Evolutionary conservation across 768 basidiomycete species (phyloP).

Genomic region (Boletus bicolor): DNA sequence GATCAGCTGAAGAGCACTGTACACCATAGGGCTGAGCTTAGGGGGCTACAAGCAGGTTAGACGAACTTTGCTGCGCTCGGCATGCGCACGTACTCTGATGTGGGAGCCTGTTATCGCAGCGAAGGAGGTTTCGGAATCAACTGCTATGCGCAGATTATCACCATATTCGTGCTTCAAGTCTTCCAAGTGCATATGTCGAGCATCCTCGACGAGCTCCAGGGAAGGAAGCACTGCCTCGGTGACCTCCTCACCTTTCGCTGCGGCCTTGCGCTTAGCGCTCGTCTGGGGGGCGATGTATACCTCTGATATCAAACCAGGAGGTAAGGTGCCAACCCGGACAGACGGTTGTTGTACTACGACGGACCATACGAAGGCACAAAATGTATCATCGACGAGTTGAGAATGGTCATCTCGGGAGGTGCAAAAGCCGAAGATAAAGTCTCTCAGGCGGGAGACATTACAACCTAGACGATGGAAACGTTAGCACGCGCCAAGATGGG

Average conservation of each 20-base stretch:
- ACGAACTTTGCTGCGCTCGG: neutral
- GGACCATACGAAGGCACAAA: constrained; percentile 80
- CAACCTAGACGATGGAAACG: constrained; percentile 51
- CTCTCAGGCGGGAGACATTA: constrained; percentile 63
- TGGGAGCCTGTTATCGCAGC: constrained; percentile 83
- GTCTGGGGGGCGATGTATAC: constrained; percentile 78
- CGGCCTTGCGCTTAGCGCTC: constrained; percentile 63
- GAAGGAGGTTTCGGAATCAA: constrained; percentile 71
- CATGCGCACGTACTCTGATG: constrained; percentile 55
- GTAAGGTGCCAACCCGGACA: constrained; percentile 70
- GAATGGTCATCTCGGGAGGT: constrained; percentile 32
- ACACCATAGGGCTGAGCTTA: constrained; percentile 82
- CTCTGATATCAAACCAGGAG: constrained; percentile 55
- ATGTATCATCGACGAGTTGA: constrained; percentile 71
- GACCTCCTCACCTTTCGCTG: constrained; percentile 50
- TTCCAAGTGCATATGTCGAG: constrained; percentile 50
- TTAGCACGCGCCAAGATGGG: neutral
- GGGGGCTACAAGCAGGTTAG: constrained; percentile 49
- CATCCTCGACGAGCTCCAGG: constrained; percentile 55
- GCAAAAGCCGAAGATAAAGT: constrained; percentile 71
- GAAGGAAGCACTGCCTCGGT: constrained; percentile 42
- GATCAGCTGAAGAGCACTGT: constrained; percentile 78
- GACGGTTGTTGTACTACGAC: constrained; percentile 72
- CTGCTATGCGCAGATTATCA: constrained; percentile 65
- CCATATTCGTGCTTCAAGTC: constrained; percentile 59